phyloP scores from a whole-genome alignment of 208 protist genomes.

The Wallacemonas sp. region DNA sequence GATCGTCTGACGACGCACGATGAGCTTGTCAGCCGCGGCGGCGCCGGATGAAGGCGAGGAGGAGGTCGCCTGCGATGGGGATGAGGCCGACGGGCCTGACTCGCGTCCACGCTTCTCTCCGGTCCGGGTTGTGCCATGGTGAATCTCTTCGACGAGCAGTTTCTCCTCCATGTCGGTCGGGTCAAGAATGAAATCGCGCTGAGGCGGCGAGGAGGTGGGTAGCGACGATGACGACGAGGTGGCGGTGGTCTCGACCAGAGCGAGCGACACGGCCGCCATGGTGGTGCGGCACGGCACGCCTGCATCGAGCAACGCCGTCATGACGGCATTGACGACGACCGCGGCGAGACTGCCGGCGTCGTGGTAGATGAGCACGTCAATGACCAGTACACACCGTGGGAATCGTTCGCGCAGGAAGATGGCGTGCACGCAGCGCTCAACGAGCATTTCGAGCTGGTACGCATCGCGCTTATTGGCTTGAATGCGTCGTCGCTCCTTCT shows the following conservation, averaged over 20 bases:
- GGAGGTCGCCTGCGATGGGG: not conserved
- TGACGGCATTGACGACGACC: slow-evolving; percentile 75
- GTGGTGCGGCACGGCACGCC: slow-evolving; percentile 81
- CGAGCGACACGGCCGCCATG: slow-evolving; percentile 68
- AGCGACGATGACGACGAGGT: not conserved
- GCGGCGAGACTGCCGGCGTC: slow-evolving; percentile 74
- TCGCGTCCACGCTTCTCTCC: not conserved
- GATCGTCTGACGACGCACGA: slow-evolving; percentile 17
- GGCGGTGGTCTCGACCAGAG: slow-evolving; percentile 9
- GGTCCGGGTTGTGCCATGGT: not conserved
- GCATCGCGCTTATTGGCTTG: slow-evolving; percentile 33
- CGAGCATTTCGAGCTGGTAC: slow-evolving; percentile 33
- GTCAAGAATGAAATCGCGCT: slow-evolving; percentile 51
- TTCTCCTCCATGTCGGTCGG: slow-evolving; percentile 62
- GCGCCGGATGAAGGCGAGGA: not conserved
- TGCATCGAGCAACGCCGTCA: slow-evolving; percentile 83
- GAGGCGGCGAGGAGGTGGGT: not conserved
- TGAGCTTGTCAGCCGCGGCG: not conserved
- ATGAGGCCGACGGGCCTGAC: too few relatives aligned
- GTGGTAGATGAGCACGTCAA: slow-evolving; percentile 64
- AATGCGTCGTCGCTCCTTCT: slow-evolving; percentile 36
- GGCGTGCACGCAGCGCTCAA: slow-evolving; percentile 33
- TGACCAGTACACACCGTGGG: slow-evolving; percentile 52
- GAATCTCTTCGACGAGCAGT: slow-evolving; percentile 18
- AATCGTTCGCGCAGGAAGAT: slow-evolving; percentile 57